A percentile compares a stretch with the other conserved stretches of the same genome.
Conservation (phyloP, 2,329 filamentous ascomycete species). For the Colletotrichum neosansevieriae region DNA sequence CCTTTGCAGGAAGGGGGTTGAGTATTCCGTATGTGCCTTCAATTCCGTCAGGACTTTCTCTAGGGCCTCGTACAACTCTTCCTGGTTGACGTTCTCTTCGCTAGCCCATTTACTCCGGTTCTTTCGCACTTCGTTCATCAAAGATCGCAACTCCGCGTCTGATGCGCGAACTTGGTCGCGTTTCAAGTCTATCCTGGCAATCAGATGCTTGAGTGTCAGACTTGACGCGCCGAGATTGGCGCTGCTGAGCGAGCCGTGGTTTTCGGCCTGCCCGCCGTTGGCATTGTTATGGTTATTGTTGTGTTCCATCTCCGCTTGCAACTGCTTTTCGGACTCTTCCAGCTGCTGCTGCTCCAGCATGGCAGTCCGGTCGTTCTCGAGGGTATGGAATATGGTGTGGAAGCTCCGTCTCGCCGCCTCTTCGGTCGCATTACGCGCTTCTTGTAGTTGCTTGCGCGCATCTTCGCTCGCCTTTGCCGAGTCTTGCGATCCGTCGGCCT, state of each 20-base stretch:
- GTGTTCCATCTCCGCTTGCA: slow-evolving; percentile 93
- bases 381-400: slow-evolving; percentile 92
- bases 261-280: slow-evolving; percentile 66
- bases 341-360: slow-evolving; percentile 98
- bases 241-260: slow-evolving; percentile 90
- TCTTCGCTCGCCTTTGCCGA: slow-evolving; percentile 82
- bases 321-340: slow-evolving; percentile 94
- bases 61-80: slow-evolving; percentile 95
- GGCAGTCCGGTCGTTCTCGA: slow-evolving; percentile 94
- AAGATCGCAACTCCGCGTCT: slow-evolving; percentile 88
- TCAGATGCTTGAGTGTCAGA: slow-evolving; percentile 95
- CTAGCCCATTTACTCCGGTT: slow-evolving; percentile 99
- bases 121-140: slow-evolving; percentile 98
- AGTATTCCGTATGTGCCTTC: slow-evolving; percentile 97
- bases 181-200: slow-evolving; percentile 94
- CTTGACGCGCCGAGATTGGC: slow-evolving; percentile 96
- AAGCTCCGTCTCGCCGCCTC: slow-evolving; percentile 91
- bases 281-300: slow-evolving; percentile 64
- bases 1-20: slow-evolving; percentile 91
- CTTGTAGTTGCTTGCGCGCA: slow-evolving; percentile 91
- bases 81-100: slow-evolving; percentile 96
- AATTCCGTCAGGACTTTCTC: slow-evolving; percentile 98
- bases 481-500: slow-evolving; percentile 60
- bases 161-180: slow-evolving; percentile 90
- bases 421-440: slow-evolving; percentile 90